Evolutionary conservation across 1,284 basidiomycete species (phyloP), one percentile per base, ranked within the genome.

Genomic region (Puccinia horiana): DNA sequence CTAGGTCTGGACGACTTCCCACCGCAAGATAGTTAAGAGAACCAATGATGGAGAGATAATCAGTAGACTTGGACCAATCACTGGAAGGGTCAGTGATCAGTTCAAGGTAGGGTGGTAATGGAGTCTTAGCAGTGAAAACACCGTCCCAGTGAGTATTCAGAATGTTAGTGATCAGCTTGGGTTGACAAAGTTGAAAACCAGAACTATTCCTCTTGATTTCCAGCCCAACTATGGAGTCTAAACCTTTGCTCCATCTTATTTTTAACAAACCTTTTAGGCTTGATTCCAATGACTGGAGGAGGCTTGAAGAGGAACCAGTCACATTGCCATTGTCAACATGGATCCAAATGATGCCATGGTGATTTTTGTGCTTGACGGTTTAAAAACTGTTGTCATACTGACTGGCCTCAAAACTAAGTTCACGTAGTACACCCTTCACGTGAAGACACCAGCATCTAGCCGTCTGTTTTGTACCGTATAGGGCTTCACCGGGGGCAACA

Each of bases 281-380:
- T 58, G 35, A 6, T n/a, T 76, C 37, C 32, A 40, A 29, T 32
- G 37, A 12, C 29, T 61, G 32, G 8, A 61, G 16, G 1, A 76
- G n/a, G 3, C 6, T 37, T 1, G 9, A n/a, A 23, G 74, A 26
- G 18, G 47, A 54, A 11, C 74, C 35, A 12, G 56, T 67, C 5
- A 77, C 76, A 8, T 35, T 32, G 12, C 75, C 75, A 42, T 77
- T 9, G 32, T 77, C 75, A 3, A 77, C 75, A 29, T 77, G 75
- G 18, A 44, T 58, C 75, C 75, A 77, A 3, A 77, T 29, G 2
- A 77, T 9, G 40, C 54, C 35, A 42, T 18, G 16, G 11, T 61
- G 16, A 3, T 11, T 20, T 18, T 9, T 9, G 20, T 37, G 32
- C 26, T 40, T 42, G 11, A 61, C 35, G 3, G 47, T 26, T 29